These are phyloP conservation scores for Neopestalotiopsis sp. DNA, from an alignment of 2,329 filamentous ascomycete species.

Conservation along the genomic window DNA sequence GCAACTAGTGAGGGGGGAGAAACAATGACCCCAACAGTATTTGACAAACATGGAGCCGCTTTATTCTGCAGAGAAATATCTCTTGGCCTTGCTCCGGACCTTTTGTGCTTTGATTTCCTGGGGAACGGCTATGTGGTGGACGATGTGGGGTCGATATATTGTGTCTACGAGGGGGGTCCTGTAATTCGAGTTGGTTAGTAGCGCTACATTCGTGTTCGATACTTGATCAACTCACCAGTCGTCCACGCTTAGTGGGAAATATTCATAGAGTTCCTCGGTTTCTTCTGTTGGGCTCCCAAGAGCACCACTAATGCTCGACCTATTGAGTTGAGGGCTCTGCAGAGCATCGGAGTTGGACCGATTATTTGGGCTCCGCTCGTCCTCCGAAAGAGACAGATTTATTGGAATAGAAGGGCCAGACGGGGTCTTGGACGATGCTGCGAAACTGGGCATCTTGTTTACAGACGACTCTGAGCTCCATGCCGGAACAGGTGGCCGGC, in stretches of 20 bases:
- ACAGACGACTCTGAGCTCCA: slow-evolving; percentile 43
- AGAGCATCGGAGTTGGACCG: slow-evolving; percentile 52
- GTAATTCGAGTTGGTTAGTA: background rate
- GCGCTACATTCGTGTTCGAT: background rate
- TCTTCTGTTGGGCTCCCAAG: slow-evolving; percentile 72
- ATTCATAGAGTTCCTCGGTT: slow-evolving; percentile 88
- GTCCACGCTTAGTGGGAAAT: slow-evolving; percentile 88
- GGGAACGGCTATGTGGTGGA: slow-evolving; percentile 81
- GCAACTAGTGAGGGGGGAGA: background rate
- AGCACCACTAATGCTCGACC: slow-evolving; percentile 38
- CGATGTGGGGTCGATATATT: slow-evolving; percentile 72
- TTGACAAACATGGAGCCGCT: background rate
- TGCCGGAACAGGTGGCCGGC: slow-evolving; percentile 58
- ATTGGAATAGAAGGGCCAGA: slow-evolving; percentile 42
- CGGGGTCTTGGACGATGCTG: slow-evolving; percentile 29
- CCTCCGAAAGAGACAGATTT: slow-evolving; percentile 63
- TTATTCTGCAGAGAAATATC: slow-evolving; percentile 73
- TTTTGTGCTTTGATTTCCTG: slow-evolving; percentile 74
- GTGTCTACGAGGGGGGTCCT: slow-evolving; percentile 35
- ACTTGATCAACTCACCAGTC: slow-evolving; percentile 67
- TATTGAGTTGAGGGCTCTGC: slow-evolving; percentile 51
- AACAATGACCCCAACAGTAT: background rate
- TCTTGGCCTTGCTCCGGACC: slow-evolving; percentile 68
- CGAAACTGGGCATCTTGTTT: slow-evolving; percentile 28
- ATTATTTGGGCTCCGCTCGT: slow-evolving; percentile 61